Evolutionary conservation across 345 rosid genomes (phyloP).

Genomic region (Conringia planisiliqua): DNA sequence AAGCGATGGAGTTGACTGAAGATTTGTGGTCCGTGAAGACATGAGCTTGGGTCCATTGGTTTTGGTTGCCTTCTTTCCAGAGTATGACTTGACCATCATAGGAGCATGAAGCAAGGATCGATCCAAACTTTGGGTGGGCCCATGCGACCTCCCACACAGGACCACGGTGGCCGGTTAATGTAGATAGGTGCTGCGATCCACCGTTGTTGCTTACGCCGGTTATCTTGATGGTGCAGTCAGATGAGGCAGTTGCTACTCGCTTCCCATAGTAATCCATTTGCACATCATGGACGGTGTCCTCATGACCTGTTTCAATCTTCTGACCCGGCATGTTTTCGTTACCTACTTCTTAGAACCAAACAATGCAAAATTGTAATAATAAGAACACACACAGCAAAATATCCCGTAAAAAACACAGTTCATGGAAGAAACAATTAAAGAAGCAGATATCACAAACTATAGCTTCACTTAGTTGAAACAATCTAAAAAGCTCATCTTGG

Average conservation of each 20-base stretch:
- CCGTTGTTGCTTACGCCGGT: constrained; percentile 46
- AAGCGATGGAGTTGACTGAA: constrained; percentile 65
- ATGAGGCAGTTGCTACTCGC: constrained; percentile 61
- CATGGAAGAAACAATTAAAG: background rate
- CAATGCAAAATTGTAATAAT: background rate
- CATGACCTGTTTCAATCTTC: constrained; percentile 63
- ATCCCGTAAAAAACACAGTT: background rate
- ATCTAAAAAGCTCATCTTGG: background rate
- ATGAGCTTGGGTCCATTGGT: constrained; percentile 60
- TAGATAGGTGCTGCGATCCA: constrained; percentile 52
- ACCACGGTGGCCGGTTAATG: constrained; percentile 60
- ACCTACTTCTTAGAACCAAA: constrained; percentile 1
- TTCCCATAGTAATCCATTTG: constrained; percentile 74
- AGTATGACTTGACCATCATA: constrained; percentile 67
- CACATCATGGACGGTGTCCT: constrained; percentile 57
- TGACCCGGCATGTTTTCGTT: constrained; percentile 48
- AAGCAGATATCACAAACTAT: background rate
- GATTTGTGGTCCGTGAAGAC: constrained; percentile 59
- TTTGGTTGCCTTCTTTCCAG: constrained; percentile 67
- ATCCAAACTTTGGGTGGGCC: constrained; percentile 73
- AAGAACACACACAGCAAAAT: background rate
- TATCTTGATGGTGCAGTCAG: constrained; percentile 59
- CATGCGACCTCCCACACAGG: constrained; percentile 67
- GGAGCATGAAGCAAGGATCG: constrained; percentile 65
- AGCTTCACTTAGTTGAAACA: background rate